These are phyloP conservation scores for Candida germanica DNA, from an alignment of 805 yeast genomes.

Conservation along the genomic window DNA sequence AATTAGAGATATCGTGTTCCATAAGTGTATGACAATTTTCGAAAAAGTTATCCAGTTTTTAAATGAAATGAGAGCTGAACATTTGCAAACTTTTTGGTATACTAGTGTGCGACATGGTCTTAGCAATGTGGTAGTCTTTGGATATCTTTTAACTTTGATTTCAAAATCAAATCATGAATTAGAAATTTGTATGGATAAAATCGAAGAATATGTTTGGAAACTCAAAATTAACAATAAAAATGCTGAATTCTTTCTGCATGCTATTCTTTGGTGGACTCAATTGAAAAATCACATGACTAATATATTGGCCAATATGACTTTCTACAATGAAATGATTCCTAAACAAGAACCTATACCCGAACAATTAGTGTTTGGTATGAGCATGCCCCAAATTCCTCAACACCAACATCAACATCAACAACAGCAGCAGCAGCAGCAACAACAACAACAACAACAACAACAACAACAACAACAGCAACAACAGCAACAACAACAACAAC, in stretches of 20 bases:
- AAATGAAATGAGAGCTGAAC: constrained; percentile 67
- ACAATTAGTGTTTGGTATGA: neutral
- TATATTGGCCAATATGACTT: constrained; percentile 1
- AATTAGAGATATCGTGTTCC: constrained; percentile 73
- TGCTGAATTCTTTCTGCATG: constrained; percentile 12
- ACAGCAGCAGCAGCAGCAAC: neutral
- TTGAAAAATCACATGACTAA: constrained; percentile 1
- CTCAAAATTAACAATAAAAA: constrained; percentile 12
- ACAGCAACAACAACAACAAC: neutral
- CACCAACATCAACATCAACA: neutral
- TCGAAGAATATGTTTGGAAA: constrained; percentile 13
- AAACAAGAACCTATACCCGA: neutral
- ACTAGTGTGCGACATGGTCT: constrained; percentile 27
- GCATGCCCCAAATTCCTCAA: neutral
- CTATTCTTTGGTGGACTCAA: constrained; percentile 11
- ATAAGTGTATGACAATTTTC: constrained; percentile 61
- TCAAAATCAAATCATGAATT: constrained; percentile 6
- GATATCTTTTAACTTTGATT: constrained; percentile 7
- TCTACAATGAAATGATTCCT: constrained; percentile 3
- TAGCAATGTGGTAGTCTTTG: constrained; percentile 11
- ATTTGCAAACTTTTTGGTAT: constrained; percentile 87
- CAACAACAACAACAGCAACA: neutral
- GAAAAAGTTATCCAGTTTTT: constrained; percentile 10
- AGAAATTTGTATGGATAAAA: constrained; percentile 7
- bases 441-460: neutral